These are phyloP conservation scores for Alternaria hordeiaustralica DNA, from an alignment of 2,329 filamentous ascomycete species.

Conservation along the genomic window DNA sequence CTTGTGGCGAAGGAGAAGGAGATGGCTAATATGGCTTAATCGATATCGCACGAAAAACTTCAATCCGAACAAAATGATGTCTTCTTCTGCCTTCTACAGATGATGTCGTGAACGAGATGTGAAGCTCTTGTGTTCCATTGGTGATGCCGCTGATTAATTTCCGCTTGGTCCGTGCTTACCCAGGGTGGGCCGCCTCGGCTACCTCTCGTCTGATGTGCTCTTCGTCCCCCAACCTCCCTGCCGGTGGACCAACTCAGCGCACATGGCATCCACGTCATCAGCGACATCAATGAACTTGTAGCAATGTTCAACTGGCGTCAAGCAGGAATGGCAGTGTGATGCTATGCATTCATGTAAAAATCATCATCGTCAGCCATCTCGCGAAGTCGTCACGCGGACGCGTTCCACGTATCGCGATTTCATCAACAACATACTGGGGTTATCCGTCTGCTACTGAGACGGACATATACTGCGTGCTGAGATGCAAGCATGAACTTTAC, in stretches of 20 bases:
- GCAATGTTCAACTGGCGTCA: not conserved
- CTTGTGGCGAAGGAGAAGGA: constrained; percentile 38
- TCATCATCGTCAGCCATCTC: not conserved
- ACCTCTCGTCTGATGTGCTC: constrained; percentile 22
- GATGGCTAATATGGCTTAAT: constrained; percentile 20
- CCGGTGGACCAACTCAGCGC: not conserved
- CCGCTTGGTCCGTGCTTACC: constrained; percentile 19
- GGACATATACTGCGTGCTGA: not conserved
- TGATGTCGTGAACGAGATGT: not conserved
- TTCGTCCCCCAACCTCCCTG: not conserved
- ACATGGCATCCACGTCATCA: not conserved
- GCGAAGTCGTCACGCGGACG: not conserved
- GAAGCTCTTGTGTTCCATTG: constrained; percentile 15
- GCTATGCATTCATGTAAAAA: not conserved
- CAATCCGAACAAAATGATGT: no score
- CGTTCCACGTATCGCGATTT: not conserved
- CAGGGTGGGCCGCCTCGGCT: constrained; percentile 11
- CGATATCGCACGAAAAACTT: no score
- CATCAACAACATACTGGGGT: not conserved
- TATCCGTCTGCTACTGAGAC: not conserved
- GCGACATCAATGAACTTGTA: not conserved
- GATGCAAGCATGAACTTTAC: constrained; percentile 21
- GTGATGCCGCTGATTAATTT: constrained; percentile 31
- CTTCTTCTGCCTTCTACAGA: no score
- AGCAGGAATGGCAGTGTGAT: not conserved